A percentile compares a stretch with the other conserved stretches of the same genome.
Evolutionary conservation across 441 rosid genomes (phyloP).

Genomic region (Metrosideros polymorpha): DNA sequence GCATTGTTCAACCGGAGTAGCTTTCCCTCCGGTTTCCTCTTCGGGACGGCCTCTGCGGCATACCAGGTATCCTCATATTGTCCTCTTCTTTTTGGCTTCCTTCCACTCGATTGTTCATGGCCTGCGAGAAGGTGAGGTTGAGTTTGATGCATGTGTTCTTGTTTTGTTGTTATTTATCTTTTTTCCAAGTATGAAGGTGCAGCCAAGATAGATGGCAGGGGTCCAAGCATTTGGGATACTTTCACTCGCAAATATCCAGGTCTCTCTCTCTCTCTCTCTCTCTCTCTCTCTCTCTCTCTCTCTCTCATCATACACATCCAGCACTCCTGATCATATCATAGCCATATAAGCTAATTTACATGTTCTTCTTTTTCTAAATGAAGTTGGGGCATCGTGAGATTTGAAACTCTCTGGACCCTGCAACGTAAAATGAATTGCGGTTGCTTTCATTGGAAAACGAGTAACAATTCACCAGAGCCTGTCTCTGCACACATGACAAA

Average conservation of each 20-base stretch:
- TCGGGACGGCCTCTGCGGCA: not conserved
- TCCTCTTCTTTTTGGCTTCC: not conserved
- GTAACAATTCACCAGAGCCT: not conserved
- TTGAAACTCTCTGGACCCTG: not conserved
- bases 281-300: too few species aligned
- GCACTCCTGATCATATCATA: not conserved
- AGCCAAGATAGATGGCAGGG: not conserved
- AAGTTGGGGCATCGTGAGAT: not conserved
- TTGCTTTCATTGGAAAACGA: not conserved
- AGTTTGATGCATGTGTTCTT: not conserved
- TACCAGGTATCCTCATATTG: not conserved
- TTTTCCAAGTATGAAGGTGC: not conserved
- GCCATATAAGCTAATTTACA: not conserved
- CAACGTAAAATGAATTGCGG: not conserved
- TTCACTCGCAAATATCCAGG: not conserved
- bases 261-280: too few species aligned
- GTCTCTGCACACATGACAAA: not conserved
- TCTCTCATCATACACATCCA: too few species aligned
- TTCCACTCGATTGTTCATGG: not conserved
- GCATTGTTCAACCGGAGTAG: not conserved
- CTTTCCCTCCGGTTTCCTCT: not conserved
- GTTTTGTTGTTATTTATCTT: not conserved
- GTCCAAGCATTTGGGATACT: not conserved
- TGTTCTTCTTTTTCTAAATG: not conserved
- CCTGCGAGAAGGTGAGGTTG: not conserved